Evolutionary conservation across 2,329 filamentous ascomycete genomes (phyloP).

Genomic region (Apiospora arundinis): DNA sequence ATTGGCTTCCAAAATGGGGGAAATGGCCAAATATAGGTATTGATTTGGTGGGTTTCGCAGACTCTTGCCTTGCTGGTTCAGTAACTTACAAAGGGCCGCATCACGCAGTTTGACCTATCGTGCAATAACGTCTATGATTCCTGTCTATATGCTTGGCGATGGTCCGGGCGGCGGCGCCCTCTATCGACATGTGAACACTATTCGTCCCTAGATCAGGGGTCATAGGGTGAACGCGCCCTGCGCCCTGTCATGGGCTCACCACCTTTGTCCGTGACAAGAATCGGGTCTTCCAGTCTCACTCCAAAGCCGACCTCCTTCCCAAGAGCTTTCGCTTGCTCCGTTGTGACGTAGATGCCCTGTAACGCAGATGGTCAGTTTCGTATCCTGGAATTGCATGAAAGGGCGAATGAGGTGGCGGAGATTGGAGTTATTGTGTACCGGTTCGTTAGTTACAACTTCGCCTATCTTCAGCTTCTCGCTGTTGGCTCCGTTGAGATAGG

Average conservation of each 20-base stretch:
- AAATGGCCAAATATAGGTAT: background rate
- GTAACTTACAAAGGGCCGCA: too few relatives aligned
- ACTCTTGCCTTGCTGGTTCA: background rate
- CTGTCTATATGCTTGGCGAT: background rate
- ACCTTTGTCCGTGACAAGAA: constrained; percentile 36
- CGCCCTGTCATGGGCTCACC: constrained; percentile 36
- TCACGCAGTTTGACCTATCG: background rate
- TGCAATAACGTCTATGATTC: background rate
- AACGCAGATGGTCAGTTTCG: background rate
- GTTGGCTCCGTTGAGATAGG: constrained; percentile 40
- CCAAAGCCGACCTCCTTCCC: constrained; percentile 36
- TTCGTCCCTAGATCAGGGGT: constrained; percentile 28
- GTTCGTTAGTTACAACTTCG: constrained; percentile 38
- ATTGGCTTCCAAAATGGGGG: background rate
- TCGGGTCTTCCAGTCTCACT: constrained; percentile 38
- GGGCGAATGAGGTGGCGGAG: too few relatives aligned
- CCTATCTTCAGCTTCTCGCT: constrained; percentile 35
- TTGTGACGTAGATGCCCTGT: constrained; percentile 40
- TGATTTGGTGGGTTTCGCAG: background rate
- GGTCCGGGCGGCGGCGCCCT: background rate
- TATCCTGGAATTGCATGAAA: background rate
- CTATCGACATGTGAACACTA: background rate
- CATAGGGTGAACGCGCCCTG: constrained; percentile 38
- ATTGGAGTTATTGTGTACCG: constrained; percentile 29
- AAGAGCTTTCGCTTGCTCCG: constrained; percentile 35